phyloP scores from a whole-genome alignment of 2,329 filamentous ascomycete genomes.

The Fusarium nematophilum region DNA sequence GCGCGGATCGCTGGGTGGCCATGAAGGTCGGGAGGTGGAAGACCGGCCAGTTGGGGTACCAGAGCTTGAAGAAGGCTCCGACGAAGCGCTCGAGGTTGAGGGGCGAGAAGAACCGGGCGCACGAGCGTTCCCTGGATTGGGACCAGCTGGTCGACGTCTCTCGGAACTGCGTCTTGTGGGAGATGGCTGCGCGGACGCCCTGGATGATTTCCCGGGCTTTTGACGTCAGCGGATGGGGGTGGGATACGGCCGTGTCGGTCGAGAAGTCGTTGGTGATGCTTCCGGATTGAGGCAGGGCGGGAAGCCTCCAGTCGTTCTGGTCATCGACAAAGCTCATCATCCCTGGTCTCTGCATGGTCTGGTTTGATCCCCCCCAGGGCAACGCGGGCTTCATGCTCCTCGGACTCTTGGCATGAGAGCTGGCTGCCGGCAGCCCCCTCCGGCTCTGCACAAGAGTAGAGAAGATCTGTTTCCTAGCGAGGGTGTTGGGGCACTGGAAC shows the following conservation, averaged over 20 bases:
- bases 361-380: too few species aligned
- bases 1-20: background rate
- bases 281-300: too few species aligned
- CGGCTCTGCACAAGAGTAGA: background rate
- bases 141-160: constrained; percentile 4
- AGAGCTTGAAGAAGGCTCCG: constrained; percentile 12
- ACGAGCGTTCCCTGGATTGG: background rate
- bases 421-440: background rate
- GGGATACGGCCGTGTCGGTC: too few species aligned
- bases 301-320: too few species aligned
- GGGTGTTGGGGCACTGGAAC: background rate
- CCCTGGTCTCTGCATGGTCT: too few species aligned
- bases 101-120: constrained; percentile 20
- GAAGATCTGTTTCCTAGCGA: background rate
- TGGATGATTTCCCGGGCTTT: constrained; percentile 1
- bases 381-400: too few species aligned
- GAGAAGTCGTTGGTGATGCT: background rate
- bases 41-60: constrained; percentile 32
- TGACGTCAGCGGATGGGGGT: background rate
- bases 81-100: constrained; percentile 18
- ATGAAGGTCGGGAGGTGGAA: constrained; percentile 21
- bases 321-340: too few species aligned
- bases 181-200: background rate
- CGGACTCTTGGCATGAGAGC: too few species aligned
- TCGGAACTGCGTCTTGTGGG: background rate